Conservation (phyloP, 2,329 filamentous ascomycete species). For the Emergomyces orientalis region DNA sequence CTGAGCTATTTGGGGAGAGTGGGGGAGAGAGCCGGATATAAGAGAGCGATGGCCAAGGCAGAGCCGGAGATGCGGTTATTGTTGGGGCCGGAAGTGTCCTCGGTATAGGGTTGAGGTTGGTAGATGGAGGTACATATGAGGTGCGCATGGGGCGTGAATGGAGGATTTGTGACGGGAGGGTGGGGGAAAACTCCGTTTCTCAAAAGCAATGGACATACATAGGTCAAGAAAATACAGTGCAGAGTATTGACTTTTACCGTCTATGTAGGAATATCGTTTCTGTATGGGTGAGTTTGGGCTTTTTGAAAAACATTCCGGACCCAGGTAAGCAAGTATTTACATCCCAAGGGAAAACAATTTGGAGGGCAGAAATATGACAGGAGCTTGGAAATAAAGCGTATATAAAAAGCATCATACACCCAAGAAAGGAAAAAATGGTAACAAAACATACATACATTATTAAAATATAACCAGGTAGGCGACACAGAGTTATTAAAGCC, state of each 20-base stretch:
- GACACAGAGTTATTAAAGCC: neutral
- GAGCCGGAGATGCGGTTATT: conserved; percentile 40
- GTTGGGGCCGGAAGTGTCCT: conserved; percentile 16
- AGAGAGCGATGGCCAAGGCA: conserved; percentile 40
- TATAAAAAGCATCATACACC: neutral
- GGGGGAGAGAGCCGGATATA: conserved; percentile 39
- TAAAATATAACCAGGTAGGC: neutral
- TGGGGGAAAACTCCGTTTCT: neutral
- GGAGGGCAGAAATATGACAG: neutral
- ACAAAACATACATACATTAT: neutral
- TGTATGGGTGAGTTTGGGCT: neutral
- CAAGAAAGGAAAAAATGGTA: neutral
- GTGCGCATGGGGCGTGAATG: neutral
- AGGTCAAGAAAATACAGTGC: neutral
- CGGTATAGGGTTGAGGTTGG: neutral
- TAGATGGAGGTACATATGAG: neutral
- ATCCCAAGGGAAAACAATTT: neutral
- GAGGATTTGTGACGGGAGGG: neutral
- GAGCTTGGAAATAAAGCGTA: neutral
- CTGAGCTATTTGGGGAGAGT: conserved; percentile 41
- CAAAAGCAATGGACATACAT: neutral
- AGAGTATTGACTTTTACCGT: neutral
- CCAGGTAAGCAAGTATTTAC: neutral
- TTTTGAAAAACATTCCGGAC: neutral
- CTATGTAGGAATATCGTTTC: neutral